A percentile compares a stretch with the other conserved stretches of the same genome.
These are phyloP conservation scores for Brettanomyces bruxellensis DNA, from an alignment of 805 yeast genomes.

Conservation along the genomic window DNA sequence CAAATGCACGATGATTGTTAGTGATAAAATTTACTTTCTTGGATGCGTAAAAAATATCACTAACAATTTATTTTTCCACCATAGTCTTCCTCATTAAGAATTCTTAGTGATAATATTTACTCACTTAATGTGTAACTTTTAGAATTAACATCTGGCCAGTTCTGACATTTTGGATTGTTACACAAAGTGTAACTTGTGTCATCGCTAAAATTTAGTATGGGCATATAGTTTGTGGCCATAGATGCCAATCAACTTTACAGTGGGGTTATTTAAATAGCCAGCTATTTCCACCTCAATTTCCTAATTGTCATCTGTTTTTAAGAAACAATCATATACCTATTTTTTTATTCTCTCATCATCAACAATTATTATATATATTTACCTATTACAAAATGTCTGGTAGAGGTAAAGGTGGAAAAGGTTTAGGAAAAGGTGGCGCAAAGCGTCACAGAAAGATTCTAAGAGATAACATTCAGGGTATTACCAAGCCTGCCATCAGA, in stretches of 20 bases:
- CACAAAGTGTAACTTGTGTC: too few species aligned
- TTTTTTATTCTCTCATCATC: not conserved
- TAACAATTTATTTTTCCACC: not conserved
- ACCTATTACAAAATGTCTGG: constrained; percentile 67
- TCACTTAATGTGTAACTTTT: not conserved
- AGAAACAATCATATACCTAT: not conserved
- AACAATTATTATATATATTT: not conserved
- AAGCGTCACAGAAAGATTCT: constrained; percentile 99
- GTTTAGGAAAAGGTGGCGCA: constrained; percentile 99
- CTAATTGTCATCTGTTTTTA: not conserved
- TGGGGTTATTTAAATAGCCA: constrained; percentile 1
- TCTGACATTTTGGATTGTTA: too few species aligned
- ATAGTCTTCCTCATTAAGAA: too few species aligned
- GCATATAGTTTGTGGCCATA: not conserved
- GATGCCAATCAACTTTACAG: too few species aligned
- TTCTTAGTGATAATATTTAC: not conserved
- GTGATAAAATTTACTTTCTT: not conserved
- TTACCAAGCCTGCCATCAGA: constrained; percentile 99
- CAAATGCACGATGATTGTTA: not conserved
- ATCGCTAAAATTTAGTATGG: not conserved
- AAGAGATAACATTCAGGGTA: constrained; percentile 99
- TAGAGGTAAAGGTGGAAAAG: constrained; percentile 99
- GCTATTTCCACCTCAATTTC: not conserved
- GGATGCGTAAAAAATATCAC: not conserved
- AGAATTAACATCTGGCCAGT: not conserved